phyloP scores from a whole-genome alignment of 257 asterid species.

The Fraxinus quadrangulata region DNA sequence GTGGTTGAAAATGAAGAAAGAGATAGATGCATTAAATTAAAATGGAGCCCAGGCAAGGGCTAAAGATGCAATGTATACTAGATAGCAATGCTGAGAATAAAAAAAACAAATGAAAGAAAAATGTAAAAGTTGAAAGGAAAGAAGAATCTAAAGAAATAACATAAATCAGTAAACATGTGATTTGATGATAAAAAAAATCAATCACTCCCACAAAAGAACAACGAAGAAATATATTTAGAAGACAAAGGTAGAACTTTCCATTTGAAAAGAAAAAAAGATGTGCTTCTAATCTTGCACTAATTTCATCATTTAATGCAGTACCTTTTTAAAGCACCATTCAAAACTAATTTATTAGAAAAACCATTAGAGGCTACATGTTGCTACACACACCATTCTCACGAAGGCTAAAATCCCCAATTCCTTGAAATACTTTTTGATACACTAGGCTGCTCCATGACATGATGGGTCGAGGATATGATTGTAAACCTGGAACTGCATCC shows the following conservation, averaged over 20 bases:
- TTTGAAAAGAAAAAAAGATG: background rate
- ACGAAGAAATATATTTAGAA: background rate
- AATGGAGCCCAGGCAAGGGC: too few relatives aligned
- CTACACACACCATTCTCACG: slow-evolving; percentile 72
- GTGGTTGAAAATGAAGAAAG: too few relatives aligned
- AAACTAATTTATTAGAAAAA: background rate
- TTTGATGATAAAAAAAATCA: background rate
- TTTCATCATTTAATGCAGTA: background rate
- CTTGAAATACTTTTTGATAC: slow-evolving; percentile 63
- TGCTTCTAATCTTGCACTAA: background rate
- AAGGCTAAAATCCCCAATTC: slow-evolving; percentile 69
- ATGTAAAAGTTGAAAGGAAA: too few relatives aligned
- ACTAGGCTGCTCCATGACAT: slow-evolving; percentile 88
- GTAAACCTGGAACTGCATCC: slow-evolving; percentile 70
- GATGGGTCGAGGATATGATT: slow-evolving; percentile 78
- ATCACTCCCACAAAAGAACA: too few relatives aligned
- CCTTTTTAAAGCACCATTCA: background rate
- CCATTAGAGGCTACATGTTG: background rate
- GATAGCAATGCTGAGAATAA: background rate
- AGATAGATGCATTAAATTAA: too few relatives aligned
- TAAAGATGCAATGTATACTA: background rate
- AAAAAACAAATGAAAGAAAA: background rate
- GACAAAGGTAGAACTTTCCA: background rate
- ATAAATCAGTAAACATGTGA: background rate
- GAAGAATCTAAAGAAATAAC: background rate